Percentiles rank a stretch among this genome's conserved stretches.
Conservation (phyloP, 139 green algal species). For the Chlamydomonas sp. region DNA sequence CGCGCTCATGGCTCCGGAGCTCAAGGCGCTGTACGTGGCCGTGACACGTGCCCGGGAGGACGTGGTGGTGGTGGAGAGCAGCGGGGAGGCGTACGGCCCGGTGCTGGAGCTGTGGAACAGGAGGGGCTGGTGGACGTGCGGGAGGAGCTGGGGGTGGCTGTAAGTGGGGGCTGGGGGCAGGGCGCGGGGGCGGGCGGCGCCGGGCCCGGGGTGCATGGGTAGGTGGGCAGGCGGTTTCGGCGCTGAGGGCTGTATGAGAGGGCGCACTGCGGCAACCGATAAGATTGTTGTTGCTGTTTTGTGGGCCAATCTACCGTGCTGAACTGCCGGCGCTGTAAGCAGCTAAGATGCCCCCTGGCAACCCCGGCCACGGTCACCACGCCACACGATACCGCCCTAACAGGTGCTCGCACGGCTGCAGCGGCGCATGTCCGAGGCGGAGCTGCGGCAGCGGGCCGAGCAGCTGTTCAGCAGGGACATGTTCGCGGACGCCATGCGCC, state of each 20-base stretch:
- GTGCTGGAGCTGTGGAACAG: constrained; percentile 10
- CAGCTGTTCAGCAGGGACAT: background rate
- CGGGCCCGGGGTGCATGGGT: too few relatives aligned
- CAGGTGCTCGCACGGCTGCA: constrained; percentile 23
- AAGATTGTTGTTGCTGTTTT: too few relatives aligned
- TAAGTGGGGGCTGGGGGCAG: background rate
- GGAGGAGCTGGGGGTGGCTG: background rate
- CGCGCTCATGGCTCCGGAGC: constrained; percentile 15
- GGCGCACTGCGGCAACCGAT: background rate
- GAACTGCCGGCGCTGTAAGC: too few relatives aligned
- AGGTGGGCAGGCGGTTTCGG: background rate
- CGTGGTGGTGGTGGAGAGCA: constrained; percentile 30
- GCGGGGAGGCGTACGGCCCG: background rate
- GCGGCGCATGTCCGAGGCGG: background rate
- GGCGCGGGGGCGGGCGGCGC: too few relatives aligned
- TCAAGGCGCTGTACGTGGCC: constrained; percentile 48
- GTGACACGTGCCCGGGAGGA: constrained; percentile 23
- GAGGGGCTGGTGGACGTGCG: background rate
- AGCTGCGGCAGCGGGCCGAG: background rate
- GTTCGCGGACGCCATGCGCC: background rate
- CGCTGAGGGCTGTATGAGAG: background rate
- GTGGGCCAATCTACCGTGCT: too few relatives aligned
- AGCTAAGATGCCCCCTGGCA: too few relatives aligned
- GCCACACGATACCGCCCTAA: too few relatives aligned
- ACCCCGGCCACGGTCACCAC: too few relatives aligned